Conservation (phyloP, 2,329 filamentous ascomycete species). For the Xylaria sp. region DNA sequence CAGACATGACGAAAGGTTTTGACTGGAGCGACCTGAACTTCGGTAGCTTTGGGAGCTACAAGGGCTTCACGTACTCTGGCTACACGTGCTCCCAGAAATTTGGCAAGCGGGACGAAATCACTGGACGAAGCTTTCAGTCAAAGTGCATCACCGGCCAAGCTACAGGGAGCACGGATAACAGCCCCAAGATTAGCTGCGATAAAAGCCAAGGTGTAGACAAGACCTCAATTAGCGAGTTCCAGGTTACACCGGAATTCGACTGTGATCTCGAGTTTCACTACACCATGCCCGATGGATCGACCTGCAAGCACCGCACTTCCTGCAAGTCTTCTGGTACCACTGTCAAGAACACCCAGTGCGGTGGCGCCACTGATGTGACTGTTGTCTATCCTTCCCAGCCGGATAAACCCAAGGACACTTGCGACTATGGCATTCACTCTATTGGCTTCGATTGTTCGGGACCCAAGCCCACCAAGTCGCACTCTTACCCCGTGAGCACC, state of each 20-base stretch:
- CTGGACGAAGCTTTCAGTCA: slow-evolving; percentile 62
- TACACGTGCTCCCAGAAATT: slow-evolving; percentile 73
- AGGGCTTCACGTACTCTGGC: slow-evolving; percentile 78
- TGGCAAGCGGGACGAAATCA: slow-evolving; percentile 67
- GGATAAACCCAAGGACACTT: slow-evolving; percentile 66
- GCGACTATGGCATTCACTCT: slow-evolving; percentile 78
- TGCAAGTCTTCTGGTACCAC: slow-evolving; percentile 76
- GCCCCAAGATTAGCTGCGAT: slow-evolving; percentile 69
- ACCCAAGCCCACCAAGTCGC: slow-evolving; percentile 50
- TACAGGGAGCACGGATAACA: slow-evolving; percentile 56
- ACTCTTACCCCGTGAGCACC: slow-evolving; percentile 43
- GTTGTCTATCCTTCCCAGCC: slow-evolving; percentile 74
- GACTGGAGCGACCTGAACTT: slow-evolving; percentile 73
- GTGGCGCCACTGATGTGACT: slow-evolving; percentile 85
- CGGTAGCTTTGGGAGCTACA: slow-evolving; percentile 74
- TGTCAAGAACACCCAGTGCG: slow-evolving; percentile 88
- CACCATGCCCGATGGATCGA: slow-evolving; percentile 82
- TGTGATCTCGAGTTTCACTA: slow-evolving; percentile 87
- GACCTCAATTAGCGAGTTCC: slow-evolving; percentile 81
- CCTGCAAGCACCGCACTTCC: slow-evolving; percentile 79
- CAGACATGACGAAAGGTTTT: slow-evolving; percentile 76
- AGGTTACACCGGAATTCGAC: slow-evolving; percentile 79
- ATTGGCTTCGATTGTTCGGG: slow-evolving; percentile 79
- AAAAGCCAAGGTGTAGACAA: slow-evolving; percentile 57
- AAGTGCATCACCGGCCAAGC: slow-evolving; percentile 72